Percentiles rank a stretch among this genome's conserved stretches.
Conservation (phyloP, 2,329 filamentous ascomycete genomes). For the Plectosphaerella sp. region DNA sequence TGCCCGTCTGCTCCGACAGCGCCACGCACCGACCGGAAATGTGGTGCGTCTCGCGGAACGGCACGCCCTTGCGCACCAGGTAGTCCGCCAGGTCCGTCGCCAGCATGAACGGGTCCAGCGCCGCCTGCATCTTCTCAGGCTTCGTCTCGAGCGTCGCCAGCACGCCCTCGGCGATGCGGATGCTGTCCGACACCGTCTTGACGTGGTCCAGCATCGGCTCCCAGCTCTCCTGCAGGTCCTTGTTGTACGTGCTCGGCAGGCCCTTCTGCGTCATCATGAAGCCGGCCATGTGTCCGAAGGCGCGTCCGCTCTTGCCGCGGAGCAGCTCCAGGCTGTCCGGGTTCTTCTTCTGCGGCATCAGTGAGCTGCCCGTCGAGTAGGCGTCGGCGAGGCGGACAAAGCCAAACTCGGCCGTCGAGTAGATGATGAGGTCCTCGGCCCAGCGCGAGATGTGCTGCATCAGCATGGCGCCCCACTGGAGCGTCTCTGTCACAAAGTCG, state of each 20-base stretch:
- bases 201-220: constrained; percentile 77
- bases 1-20: constrained; percentile 58
- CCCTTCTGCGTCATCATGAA: constrained; percentile 68
- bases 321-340: constrained; percentile 68
- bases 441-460: constrained; percentile 78
- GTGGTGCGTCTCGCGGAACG: constrained; percentile 77
- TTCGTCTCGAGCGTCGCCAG: constrained; percentile 66
- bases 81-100: constrained; percentile 63
- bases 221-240: constrained; percentile 84
- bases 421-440: constrained; percentile 84
- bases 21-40: constrained; percentile 69
- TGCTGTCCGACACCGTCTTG: constrained; percentile 60
- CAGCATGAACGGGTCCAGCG: constrained; percentile 79
- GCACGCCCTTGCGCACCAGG: constrained; percentile 47
- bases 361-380: constrained; percentile 69
- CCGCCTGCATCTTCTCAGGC: constrained; percentile 72
- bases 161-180: constrained; percentile 38
- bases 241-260: constrained; percentile 81
- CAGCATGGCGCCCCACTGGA: constrained; percentile 75
- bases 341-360: constrained; percentile 88
- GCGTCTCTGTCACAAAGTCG: constrained; percentile 77
- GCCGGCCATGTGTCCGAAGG: constrained; percentile 78
- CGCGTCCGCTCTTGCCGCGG: constrained; percentile 69
- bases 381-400: constrained; percentile 74
- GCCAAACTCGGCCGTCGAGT: constrained; percentile 70